Base-by-base conservation (phyloP, 2,329 filamentous ascomycete species). In the Raffaelea arxii region DNA sequence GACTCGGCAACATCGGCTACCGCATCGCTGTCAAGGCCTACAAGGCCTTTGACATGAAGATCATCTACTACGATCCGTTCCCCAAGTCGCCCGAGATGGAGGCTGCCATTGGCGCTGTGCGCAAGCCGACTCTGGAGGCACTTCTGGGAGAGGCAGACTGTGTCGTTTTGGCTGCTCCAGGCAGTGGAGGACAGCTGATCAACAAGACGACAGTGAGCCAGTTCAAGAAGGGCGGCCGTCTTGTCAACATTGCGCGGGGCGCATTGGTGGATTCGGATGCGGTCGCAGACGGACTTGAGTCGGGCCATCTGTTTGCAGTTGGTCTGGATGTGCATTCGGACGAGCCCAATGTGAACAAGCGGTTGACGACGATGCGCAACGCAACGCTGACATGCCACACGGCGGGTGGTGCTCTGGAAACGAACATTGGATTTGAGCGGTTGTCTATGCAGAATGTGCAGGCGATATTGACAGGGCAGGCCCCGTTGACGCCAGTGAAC, bases 191-290 rank as follows among this genome's bases (percentile, higher is more conserved):
- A 35, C 61, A 65, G 4, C 61, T 77, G 4, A 59, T 78, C 12
- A 61, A 63, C 3, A 56, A 56, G 2, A 25, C 27, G 16, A 59
- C 66, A 25, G 60, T 79, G 5, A 46, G 48, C 0, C 61, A 64
- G 49, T 73, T 77, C 57, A 78, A 77, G 56, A 59, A 53, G 16
- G 74, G 75, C 0, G 61, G 67, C 6, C 57, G 73, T 1, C 59
- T 79, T 5, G 68, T 79, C 2, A 79, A 78, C 54, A 72, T 77
- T 38, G 72, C 72, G 19, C 57, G 73, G n/a, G 73, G 73, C 1
- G 67, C 64, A 44, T 55, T 75, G 18, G 63, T 76, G 7, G 69
- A 75, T 53, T 69, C 73, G 49, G 61, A 65, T 10, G 71, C 70
- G 16, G 54, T 77, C 4, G 64, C 68, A 3, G 60, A 60, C 41